These are phyloP conservation scores for Samsoniella hepiali DNA, from an alignment of 2,329 filamentous ascomycete genomes.

Conservation along the genomic window DNA sequence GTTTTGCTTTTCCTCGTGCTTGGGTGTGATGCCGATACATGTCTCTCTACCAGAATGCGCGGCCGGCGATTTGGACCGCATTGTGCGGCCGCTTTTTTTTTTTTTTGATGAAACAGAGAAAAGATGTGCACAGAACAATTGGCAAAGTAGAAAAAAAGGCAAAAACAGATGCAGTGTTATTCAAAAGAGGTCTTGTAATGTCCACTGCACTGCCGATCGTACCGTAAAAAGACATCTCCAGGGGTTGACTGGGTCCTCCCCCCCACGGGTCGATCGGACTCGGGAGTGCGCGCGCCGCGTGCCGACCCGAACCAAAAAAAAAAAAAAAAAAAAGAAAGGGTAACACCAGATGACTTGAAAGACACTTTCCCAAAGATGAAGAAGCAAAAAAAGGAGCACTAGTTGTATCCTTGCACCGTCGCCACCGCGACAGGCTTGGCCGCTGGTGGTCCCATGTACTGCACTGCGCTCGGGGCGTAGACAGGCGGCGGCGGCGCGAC, in stretches of 20 bases:
- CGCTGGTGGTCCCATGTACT: not conserved
- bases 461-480: constrained; percentile 9
- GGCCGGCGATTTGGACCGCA: not conserved
- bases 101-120: not conserved
- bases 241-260: too few relatives aligned
- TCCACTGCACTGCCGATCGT: too few relatives aligned
- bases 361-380: too few relatives aligned
- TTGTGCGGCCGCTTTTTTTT: not conserved
- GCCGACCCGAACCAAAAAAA: not conserved
- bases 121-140: not conserved
- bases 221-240: too few relatives aligned
- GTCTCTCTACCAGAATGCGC: too few relatives aligned
- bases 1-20: not conserved
- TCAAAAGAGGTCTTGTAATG: not conserved
- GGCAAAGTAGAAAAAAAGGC: not conserved
- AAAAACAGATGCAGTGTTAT: not conserved
- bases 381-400: not conserved
- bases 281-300: too few relatives aligned
- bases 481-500: constrained; percentile 1
- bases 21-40: not conserved
- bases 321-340: not conserved
- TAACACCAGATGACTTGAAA: too few relatives aligned
- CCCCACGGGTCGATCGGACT: too few relatives aligned
- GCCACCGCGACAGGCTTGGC: not conserved
- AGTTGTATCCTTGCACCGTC: not conserved